Evolutionary conservation across 2,329 filamentous ascomycete species (phyloP), one percentile per base, ranked within the genome.

Genomic region (Cladophialophora chaetospira): DNA sequence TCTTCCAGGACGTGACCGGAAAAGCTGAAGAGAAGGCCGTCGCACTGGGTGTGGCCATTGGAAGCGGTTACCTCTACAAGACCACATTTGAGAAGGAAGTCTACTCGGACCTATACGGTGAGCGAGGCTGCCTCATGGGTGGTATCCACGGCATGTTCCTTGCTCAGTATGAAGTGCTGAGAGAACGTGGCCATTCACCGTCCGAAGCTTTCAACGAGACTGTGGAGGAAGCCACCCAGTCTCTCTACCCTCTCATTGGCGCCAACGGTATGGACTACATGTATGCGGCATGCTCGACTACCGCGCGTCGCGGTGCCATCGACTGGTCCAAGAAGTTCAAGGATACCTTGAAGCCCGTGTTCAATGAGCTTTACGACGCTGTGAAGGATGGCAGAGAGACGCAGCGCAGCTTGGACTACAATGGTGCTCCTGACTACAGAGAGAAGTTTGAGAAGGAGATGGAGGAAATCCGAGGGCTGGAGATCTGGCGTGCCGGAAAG

Each of bases 121-220:
- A 99, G 88, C 92, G 94, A 81, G 94, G 94, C 75, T 99, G 94
- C 87, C 83, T 99, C 72, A 99, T 99, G 94, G 94, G 94, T 70
- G 94, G 94, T 79, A 99, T 99, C 80, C 94, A 99, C 86, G 94
- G 94, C 76, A 99, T 99, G 94, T 99, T 99, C 89, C 91, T 99
- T 68, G 94, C 94, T 63, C 94, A 99, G 83, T 99, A 99, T 85
- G 94, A 99, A 85, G 94, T 99, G 68, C 92, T 99, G 79, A 92
- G 94, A 73, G 94, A 99, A 87, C 88, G 89, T 69, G 94, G 94
- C 79, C 94, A 99, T 88, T 89, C 84, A 79, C 94, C 94, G 75
- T 93, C 88, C 70, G 94, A 99, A 82, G 94, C 94, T 67, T 99
- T 99, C 88, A 99, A 99, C 86, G 94, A 99, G 91, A 99, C 94